Percentiles rank a stretch among this genome's conserved stretches.
These are phyloP conservation scores for Chlamydomonas incerta DNA, from an alignment of 139 green algal species.

Conservation along the genomic window DNA sequence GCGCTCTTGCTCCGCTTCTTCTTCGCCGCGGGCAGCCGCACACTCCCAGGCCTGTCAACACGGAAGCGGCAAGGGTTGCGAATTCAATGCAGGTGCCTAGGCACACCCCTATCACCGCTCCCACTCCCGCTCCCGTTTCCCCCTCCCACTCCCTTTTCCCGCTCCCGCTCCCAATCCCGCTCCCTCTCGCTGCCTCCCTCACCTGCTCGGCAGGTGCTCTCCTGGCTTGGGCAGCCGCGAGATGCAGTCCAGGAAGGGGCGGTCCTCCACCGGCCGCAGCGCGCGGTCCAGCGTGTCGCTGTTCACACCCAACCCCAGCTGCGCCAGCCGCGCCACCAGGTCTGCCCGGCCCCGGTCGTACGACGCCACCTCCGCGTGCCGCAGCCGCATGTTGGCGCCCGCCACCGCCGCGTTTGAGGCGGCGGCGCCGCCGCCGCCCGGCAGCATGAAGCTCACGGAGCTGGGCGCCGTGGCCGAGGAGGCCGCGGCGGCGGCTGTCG, in stretches of 20 bases:
- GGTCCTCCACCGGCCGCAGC: conserved; percentile 50
- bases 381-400: conserved; percentile 34
- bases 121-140: too few relatives aligned
- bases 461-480: neutral
- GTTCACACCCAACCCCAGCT: conserved; percentile 8
- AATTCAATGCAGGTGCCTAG: too few relatives aligned
- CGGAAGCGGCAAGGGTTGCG: too few relatives aligned
- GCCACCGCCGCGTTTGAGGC: neutral
- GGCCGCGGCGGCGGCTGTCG: conserved; percentile 23
- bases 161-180: too few relatives aligned
- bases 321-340: conserved; percentile 1
- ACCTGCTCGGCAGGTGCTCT: conserved; percentile 21
- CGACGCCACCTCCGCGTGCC: conserved; percentile 27
- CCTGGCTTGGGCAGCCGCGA: conserved; percentile 46
- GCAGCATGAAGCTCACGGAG: conserved; percentile 20
- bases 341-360: conserved; percentile 19
- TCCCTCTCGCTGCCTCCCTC: too few relatives aligned
- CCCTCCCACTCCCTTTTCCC: too few relatives aligned
- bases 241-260: conserved; percentile 52
- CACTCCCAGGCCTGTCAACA: conserved; percentile 15
- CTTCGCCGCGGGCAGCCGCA: neutral
- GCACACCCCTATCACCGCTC: too few relatives aligned
- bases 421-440: neutral
- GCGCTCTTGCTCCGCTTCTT: conserved; percentile 34
- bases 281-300: conserved; percentile 31